phyloP scores from a whole-genome alignment of 176 grass and related monocot genomes.

The Aegilops speltoides region DNA sequence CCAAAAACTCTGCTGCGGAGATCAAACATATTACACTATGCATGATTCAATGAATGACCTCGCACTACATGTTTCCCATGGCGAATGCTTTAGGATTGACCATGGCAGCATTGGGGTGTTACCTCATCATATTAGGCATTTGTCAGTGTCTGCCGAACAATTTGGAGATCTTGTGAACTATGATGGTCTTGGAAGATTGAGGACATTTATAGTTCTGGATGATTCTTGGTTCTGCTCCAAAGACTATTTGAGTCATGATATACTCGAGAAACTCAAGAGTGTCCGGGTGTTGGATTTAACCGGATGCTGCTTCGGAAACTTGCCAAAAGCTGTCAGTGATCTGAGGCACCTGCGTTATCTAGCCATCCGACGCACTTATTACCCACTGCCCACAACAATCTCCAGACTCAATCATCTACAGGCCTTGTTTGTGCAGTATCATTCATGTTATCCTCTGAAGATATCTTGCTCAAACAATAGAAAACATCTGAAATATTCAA shows the following conservation, averaged over 20 bases:
- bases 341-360: constrained; percentile 36
- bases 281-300: constrained; percentile 29
- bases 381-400: constrained; percentile 17
- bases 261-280: constrained; percentile 12
- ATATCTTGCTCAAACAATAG: neutral
- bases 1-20: neutral
- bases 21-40: constrained; percentile 16
- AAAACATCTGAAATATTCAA: neutral
- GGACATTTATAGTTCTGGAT: neutral
- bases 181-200: neutral
- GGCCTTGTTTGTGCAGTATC: constrained; percentile 31
- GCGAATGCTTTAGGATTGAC: constrained; percentile 27
- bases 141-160: constrained; percentile 6
- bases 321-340: constrained; percentile 9
- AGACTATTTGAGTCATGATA: neutral
- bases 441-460: neutral
- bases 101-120: neutral
- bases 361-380: neutral
- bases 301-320: constrained; percentile 6
- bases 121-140: constrained; percentile 22
- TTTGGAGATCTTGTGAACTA: neutral
- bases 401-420: constrained; percentile 28
- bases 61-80: constrained; percentile 27
- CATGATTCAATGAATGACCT: constrained; percentile 43
- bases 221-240: constrained; percentile 24